Evolutionary conservation across 352 stramenopile genomes (phyloP).

Genomic region (Phytophthora constricta): DNA sequence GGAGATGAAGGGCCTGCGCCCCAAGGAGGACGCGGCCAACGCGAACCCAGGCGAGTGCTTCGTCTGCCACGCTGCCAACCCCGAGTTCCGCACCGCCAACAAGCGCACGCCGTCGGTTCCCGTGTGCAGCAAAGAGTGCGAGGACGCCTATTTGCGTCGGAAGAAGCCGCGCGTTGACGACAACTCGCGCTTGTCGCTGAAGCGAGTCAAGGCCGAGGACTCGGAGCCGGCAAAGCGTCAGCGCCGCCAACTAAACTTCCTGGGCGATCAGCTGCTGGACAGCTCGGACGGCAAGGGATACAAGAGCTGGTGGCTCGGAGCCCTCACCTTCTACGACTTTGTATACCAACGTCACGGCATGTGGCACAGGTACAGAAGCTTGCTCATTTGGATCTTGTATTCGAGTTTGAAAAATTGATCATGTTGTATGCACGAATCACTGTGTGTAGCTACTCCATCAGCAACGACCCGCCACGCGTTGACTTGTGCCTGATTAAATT

Average conservation of each 20-base stretch:
- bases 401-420: no score
- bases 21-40: slow-evolving; percentile 30
- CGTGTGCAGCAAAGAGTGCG: slow-evolving; percentile 76
- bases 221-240: slow-evolving; percentile 49
- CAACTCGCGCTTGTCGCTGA: slow-evolving; percentile 23
- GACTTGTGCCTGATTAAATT: slow-evolving; percentile 79
- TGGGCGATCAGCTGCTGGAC: slow-evolving; percentile 78
- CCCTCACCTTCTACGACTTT: slow-evolving; percentile 86
- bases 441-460: slow-evolving; percentile 81
- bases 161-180: slow-evolving; percentile 44
- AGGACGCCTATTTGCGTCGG: slow-evolving; percentile 52
- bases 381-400: not conserved
- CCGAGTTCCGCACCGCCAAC: slow-evolving; percentile 72
- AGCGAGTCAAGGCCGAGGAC: slow-evolving; percentile 45
- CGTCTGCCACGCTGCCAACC: slow-evolving; percentile 63
- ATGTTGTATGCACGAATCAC: no score
- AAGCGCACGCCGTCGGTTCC: slow-evolving; percentile 58
- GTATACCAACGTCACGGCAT: slow-evolving; percentile 87
- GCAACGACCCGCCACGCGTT: slow-evolving; percentile 70
- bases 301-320: slow-evolving; percentile 88
- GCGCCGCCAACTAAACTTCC: slow-evolving; percentile 70
- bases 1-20: slow-evolving; percentile 56
- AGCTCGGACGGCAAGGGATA: slow-evolving; percentile 76
- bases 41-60: slow-evolving; percentile 56
- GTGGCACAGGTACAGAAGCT: slow-evolving; percentile 62